Conservation (phyloP, 2,329 filamentous ascomycete genomes). For the Fusarium keratoplasticum region DNA sequence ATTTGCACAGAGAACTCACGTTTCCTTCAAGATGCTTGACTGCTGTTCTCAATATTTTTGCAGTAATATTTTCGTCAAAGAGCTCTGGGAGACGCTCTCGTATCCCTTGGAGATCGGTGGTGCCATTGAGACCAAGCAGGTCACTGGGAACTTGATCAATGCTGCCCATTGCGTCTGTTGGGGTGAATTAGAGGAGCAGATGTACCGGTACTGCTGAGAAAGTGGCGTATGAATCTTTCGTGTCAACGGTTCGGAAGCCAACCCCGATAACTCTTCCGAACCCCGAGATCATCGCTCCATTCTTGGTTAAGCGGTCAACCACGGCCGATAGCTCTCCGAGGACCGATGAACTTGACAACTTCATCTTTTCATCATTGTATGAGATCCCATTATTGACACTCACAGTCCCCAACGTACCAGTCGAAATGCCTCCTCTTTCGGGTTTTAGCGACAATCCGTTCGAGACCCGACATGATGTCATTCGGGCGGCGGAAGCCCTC, state of each 20-base stretch:
- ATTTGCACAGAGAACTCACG: background rate
- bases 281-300: background rate
- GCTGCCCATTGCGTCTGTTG: background rate
- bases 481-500: slow-evolving; percentile 49
- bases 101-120: background rate
- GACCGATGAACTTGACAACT: background rate
- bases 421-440: slow-evolving; percentile 48
- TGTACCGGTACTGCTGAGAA: background rate
- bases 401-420: background rate
- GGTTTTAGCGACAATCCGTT: slow-evolving; percentile 56
- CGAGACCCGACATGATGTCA: slow-evolving; percentile 47
- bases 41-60: background rate
- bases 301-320: background rate
- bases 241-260: background rate
- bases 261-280: background rate
- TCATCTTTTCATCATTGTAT: background rate
- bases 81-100: background rate
- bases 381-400: background rate
- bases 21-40: background rate
- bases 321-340: background rate
- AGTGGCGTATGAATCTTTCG: background rate
- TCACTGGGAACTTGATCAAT: background rate
- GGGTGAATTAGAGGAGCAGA: no score
- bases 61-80: background rate
- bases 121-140: background rate